Evolutionary conservation across 192 early-diverging fungal genomes (phyloP).

Genomic region (Lunasporangiospora selenospora): DNA sequence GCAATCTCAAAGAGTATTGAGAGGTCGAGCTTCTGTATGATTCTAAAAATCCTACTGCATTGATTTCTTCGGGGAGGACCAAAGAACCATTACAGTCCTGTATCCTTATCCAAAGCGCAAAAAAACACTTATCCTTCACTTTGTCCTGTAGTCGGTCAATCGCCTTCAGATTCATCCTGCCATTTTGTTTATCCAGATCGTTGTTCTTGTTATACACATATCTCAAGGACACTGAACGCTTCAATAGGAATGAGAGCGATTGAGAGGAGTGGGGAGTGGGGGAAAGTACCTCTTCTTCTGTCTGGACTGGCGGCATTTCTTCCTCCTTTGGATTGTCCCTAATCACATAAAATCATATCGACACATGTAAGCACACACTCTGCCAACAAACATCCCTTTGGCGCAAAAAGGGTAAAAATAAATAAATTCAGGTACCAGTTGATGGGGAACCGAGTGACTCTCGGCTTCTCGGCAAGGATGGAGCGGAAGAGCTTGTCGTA

Average conservation of each 20-base stretch:
- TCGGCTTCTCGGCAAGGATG: slow-evolving; percentile 94
- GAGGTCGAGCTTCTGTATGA: no score
- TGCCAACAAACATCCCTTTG: background rate
- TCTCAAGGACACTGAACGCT: no score
- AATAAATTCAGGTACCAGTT: slow-evolving; percentile 54
- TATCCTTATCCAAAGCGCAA: no score
- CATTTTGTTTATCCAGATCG: no score
- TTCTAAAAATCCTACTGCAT: background rate
- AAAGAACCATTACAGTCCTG: no score
- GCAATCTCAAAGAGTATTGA: no score
- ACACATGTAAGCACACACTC: background rate
- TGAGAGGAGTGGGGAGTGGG: no score
- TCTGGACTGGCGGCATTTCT: slow-evolving; percentile 43
- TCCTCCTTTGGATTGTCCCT: slow-evolving; percentile 46
- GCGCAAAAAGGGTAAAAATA: background rate
- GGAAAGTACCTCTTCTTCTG: slow-evolving; percentile 36
- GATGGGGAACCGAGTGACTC: slow-evolving; percentile 88
- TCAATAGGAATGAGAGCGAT: no score
- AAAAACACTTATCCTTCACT: background rate
- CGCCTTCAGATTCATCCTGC: no score
- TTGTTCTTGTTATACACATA: no score
- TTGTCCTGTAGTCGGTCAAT: no score
- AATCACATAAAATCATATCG: background rate
- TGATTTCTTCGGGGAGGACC: no score
- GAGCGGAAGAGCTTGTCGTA: slow-evolving; percentile 83